Evolutionary conservation across 1,284 basidiomycete genomes (phyloP).

Genomic region (Puccinia polysora): DNA sequence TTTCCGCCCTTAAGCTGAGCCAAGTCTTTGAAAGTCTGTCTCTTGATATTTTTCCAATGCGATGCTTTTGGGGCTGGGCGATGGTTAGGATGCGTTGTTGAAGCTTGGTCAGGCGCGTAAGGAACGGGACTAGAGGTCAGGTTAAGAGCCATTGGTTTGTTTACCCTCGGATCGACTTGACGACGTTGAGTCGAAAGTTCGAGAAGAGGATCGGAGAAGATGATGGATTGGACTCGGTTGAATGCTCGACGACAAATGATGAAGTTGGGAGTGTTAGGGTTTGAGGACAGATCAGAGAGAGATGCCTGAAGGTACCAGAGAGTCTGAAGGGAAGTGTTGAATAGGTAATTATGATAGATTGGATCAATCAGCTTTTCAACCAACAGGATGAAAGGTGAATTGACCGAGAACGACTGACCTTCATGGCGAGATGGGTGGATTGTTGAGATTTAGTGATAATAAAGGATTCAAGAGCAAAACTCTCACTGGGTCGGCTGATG

Average conservation of each 20-base stretch:
- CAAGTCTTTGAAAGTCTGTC: slow-evolving; percentile 58
- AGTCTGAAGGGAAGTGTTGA: slow-evolving; percentile 61
- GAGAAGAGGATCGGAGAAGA: slow-evolving; percentile 77
- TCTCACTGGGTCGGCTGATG: slow-evolving; percentile 80
- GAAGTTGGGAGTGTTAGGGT: slow-evolving; percentile 66
- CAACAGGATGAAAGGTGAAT: background rate
- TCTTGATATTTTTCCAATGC: slow-evolving; percentile 64
- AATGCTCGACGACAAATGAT: slow-evolving; percentile 85
- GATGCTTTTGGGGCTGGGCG: slow-evolving; percentile 54
- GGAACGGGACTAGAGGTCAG: slow-evolving; percentile 13
- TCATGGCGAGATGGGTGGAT: slow-evolving; percentile 87
- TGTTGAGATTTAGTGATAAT: slow-evolving; percentile 77
- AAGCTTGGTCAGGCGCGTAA: slow-evolving; percentile 49
- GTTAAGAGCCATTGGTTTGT: slow-evolving; percentile 23
- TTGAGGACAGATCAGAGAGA: slow-evolving; percentile 72
- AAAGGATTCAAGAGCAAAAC: slow-evolving; percentile 83
- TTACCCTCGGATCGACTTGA: slow-evolving; percentile 20
- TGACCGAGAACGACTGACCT: slow-evolving; percentile 52
- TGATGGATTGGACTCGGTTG: slow-evolving; percentile 91
- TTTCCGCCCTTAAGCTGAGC: slow-evolving; percentile 41
- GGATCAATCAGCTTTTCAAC: slow-evolving; percentile 60
- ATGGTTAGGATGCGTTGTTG: slow-evolving; percentile 53
- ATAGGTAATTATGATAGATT: background rate
- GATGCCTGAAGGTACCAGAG: slow-evolving; percentile 97
- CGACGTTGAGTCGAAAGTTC: slow-evolving; percentile 23